These are phyloP conservation scores for Malus hybrid DNA, from an alignment of 331 rosid species.

Conservation along the genomic window DNA sequence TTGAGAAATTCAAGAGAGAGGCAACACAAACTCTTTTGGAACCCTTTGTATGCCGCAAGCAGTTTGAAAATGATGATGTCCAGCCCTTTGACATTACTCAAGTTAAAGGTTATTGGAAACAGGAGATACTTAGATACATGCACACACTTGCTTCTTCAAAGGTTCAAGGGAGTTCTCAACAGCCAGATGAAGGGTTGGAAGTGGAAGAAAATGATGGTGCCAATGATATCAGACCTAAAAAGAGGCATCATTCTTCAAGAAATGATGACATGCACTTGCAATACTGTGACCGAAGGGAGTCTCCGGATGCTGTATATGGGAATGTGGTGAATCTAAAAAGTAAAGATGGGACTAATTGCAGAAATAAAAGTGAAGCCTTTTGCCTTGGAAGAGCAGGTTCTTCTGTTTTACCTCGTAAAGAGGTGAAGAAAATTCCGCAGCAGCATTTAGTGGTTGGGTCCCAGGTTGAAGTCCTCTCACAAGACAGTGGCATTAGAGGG, in stretches of 20 bases:
- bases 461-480: slow-evolving; percentile 74
- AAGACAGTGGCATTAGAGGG: slow-evolving; percentile 85
- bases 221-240: slow-evolving; percentile 43
- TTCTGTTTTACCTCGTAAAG: slow-evolving; percentile 15
- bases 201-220: slow-evolving; percentile 27
- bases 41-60: slow-evolving; percentile 59
- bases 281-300: slow-evolving; percentile 15
- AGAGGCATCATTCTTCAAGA: slow-evolving; percentile 34
- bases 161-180: slow-evolving; percentile 32
- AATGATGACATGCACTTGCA: slow-evolving; percentile 3
- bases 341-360: slow-evolving; percentile 8
- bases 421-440: slow-evolving; percentile 8
- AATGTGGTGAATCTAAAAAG: slow-evolving; percentile 5
- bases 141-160: slow-evolving; percentile 31
- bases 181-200: slow-evolving; percentile 29
- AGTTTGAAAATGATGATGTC: slow-evolving; percentile 60
- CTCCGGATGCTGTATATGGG: neutral
- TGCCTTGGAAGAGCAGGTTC: slow-evolving; percentile 11
- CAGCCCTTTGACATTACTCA: slow-evolving; percentile 69
- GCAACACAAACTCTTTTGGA: slow-evolving; percentile 41
- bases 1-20: slow-evolving; percentile 46
- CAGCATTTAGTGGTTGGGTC: slow-evolving; percentile 43
- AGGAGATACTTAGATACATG: slow-evolving; percentile 66
- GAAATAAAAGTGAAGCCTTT: slow-evolving; percentile 12
- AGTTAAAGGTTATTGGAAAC: slow-evolving; percentile 80